A percentile compares a stretch with the other conserved stretches of the same genome.
These are phyloP conservation scores for Aureobasidium vineae DNA, from an alignment of 2,329 filamentous ascomycete species.

Conservation along the genomic window DNA sequence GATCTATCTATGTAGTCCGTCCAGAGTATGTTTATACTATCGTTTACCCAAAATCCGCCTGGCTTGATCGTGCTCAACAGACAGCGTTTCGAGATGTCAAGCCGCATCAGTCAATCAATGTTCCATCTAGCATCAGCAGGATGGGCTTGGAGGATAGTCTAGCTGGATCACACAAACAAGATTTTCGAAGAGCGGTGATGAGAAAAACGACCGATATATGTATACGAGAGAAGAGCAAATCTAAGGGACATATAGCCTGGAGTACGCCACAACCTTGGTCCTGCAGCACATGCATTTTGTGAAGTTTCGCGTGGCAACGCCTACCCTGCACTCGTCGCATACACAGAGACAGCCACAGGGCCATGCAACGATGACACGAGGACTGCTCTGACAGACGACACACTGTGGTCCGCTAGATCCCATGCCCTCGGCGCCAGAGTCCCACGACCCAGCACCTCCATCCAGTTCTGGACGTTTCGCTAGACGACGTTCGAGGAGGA, in stretches of 20 bases:
- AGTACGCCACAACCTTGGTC: constrained; percentile 83
- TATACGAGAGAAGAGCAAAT: not conserved
- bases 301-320: constrained; percentile 94
- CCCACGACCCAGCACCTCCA: constrained; percentile 54
- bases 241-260: constrained; percentile 79
- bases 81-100: too few relatives aligned
- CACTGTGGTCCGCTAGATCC: constrained; percentile 77
- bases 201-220: not conserved
- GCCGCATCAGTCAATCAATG: too few relatives aligned
- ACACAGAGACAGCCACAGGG: constrained; percentile 91
- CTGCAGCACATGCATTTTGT: constrained; percentile 94
- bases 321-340: constrained; percentile 92
- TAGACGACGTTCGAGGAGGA: constrained; percentile 56
- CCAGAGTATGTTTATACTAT: too few relatives aligned
- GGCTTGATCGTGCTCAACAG: too few relatives aligned
- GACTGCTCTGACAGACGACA: constrained; percentile 86
- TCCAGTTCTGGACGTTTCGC: constrained; percentile 44
- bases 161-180: not conserved
- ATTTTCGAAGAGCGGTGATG: not conserved
- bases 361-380: constrained; percentile 90
- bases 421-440: constrained; percentile 68
- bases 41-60: too few relatives aligned
- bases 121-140: too few relatives aligned
- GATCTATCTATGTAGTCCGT: not conserved
- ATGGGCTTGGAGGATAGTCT: not conserved